phyloP scores from a whole-genome alignment of 495 filamentous ascomycete species.

The Ascodesmis nigricans region DNA sequence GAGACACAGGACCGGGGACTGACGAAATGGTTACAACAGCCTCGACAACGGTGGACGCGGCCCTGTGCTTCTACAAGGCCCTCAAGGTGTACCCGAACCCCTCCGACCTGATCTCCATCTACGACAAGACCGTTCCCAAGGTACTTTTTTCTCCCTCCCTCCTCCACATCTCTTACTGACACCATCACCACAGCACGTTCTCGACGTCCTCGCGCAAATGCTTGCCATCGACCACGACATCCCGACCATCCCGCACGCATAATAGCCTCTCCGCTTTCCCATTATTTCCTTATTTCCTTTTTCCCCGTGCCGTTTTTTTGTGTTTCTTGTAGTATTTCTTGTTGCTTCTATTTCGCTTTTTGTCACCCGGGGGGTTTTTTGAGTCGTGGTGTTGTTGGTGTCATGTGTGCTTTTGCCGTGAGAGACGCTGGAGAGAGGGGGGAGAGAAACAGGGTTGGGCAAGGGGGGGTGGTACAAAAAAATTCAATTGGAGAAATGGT shows the following conservation, averaged over 20 bases:
- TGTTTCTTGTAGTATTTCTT: conserved; percentile 12
- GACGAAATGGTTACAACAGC: conserved; percentile 29
- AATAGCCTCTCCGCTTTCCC: not conserved
- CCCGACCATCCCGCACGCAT: conserved; percentile 9
- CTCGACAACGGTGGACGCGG: conserved; percentile 51
- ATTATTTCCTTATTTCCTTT: conserved; percentile 4
- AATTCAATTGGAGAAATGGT: no score
- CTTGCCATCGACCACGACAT: conserved; percentile 68
- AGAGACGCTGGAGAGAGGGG: conserved; percentile 5
- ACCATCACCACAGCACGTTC: conserved; percentile 38
- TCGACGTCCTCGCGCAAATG: conserved; percentile 94
- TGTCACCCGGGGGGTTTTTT: no score
- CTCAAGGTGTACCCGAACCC: conserved; percentile 95
- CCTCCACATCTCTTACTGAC: conserved; percentile 9
- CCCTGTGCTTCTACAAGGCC: conserved; percentile 88
- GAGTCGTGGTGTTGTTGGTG: no score
- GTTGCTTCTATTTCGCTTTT: conserved; percentile 3
- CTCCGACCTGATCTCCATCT: conserved; percentile 77
- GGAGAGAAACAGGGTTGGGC: no score
- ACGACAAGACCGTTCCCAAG: conserved; percentile 94
- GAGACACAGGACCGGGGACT: conserved; percentile 1
- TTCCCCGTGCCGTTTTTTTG: conserved; percentile 4
- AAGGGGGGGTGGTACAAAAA: no score
- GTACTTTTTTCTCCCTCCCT: conserved; percentile 23
- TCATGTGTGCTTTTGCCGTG: conserved; percentile 1